phyloP scores from a whole-genome alignment of 2,329 filamentous ascomycete species.

The Scorias spongiosa region DNA sequence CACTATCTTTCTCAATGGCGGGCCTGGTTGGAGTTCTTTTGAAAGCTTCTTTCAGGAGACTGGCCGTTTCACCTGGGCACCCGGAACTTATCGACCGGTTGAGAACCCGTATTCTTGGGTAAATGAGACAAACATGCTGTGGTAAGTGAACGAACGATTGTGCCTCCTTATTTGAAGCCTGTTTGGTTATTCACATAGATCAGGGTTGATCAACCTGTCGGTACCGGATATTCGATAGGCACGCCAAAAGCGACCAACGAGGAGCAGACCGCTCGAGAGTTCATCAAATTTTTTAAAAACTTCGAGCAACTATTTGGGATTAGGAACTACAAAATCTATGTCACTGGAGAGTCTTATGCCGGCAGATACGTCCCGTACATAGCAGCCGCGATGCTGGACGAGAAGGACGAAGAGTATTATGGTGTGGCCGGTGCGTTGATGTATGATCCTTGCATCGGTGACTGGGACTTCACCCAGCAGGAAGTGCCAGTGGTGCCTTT shows the following conservation, averaged over 20 bases:
- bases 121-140: slow-evolving; percentile 35
- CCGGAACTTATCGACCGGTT: slow-evolving; percentile 26
- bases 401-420: slow-evolving; percentile 50
- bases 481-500: slow-evolving; percentile 39
- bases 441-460: slow-evolving; percentile 52
- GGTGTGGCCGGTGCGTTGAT: slow-evolving; percentile 55
- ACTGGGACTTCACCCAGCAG: slow-evolving; percentile 29
- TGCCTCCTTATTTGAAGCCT: no score
- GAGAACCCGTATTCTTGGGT: slow-evolving; percentile 35
- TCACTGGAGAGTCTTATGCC: slow-evolving; percentile 18
- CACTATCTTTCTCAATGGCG: slow-evolving; percentile 24
- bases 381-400: slow-evolving; percentile 43
- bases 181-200: neutral
- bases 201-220: slow-evolving; percentile 28
- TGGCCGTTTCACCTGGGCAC: slow-evolving; percentile 26
- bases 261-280: slow-evolving; percentile 26
- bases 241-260: slow-evolving; percentile 21
- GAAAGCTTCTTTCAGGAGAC: slow-evolving; percentile 36
- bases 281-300: slow-evolving; percentile 33
- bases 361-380: slow-evolving; percentile 19
- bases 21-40: slow-evolving; percentile 31
- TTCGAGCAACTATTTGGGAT: slow-evolving; percentile 33
- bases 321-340: slow-evolving; percentile 33
- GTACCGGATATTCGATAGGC: slow-evolving; percentile 22
- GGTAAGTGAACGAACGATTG: slow-evolving; percentile 4